These are phyloP conservation scores for Pseudisothecium myosuroides DNA, from an alignment of 225 moss, liverwort and hornwort genomes.

Conservation along the genomic window DNA sequence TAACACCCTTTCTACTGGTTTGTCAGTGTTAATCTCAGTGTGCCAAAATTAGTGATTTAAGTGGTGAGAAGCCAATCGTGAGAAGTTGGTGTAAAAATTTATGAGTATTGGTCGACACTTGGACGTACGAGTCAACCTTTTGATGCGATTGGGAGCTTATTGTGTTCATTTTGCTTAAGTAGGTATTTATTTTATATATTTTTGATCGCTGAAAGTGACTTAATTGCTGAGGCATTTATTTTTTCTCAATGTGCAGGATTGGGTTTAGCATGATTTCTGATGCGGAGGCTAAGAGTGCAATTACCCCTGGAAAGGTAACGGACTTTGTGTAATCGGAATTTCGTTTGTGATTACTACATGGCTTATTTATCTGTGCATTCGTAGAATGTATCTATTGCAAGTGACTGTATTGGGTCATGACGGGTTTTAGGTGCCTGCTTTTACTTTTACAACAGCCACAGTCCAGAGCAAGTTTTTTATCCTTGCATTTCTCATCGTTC, in stretches of 20 bases:
- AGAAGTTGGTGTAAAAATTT: background rate
- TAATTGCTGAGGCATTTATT: background rate
- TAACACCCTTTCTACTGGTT: background rate
- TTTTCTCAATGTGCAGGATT: slow-evolving; percentile 41
- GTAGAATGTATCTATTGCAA: background rate
- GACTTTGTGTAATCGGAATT: background rate
- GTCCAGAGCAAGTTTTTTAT: background rate
- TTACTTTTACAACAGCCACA: background rate
- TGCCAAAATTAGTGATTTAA: background rate
- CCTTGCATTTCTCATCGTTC: background rate
- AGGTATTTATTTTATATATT: background rate
- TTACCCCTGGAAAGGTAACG: slow-evolving; percentile 70
- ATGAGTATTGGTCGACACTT: background rate
- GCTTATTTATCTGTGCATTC: background rate
- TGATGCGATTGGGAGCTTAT: background rate
- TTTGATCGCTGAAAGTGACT: background rate
- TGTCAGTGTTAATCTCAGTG: background rate
- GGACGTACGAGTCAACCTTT: background rate
- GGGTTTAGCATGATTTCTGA: slow-evolving; percentile 94
- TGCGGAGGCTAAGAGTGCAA: slow-evolving; percentile 69
- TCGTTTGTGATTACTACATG: background rate
- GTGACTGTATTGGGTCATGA: background rate
- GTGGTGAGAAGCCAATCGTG: background rate
- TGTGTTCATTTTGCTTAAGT: background rate
- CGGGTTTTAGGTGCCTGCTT: background rate